Conservation (phyloP, 2,329 filamentous ascomycete species). For the Tetracladium maxilliforme region DNA sequence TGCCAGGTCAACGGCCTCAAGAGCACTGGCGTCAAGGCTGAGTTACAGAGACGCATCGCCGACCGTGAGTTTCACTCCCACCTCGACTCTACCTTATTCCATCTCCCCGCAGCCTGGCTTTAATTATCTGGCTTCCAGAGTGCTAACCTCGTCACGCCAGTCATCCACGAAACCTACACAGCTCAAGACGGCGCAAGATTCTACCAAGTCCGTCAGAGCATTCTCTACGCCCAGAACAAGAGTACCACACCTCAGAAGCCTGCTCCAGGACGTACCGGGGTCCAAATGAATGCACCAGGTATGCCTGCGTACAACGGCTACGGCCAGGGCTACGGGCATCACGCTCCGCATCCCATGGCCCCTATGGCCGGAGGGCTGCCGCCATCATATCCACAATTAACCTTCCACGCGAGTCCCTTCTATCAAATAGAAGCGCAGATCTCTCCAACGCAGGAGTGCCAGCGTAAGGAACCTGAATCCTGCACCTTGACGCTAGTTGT, state of each 20-base stretch:
- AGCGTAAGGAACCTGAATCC: slow-evolving; percentile 43
- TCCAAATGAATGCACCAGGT: too few relatives aligned
- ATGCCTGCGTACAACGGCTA: too few relatives aligned
- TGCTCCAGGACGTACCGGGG: too few relatives aligned
- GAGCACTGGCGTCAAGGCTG: slow-evolving; percentile 73
- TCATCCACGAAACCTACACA: too few relatives aligned
- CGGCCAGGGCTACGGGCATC: too few relatives aligned
- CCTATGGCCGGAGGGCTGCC: neutral
- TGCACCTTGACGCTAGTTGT: too few relatives aligned
- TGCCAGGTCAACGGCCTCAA: slow-evolving; percentile 60
- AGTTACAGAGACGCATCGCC: slow-evolving; percentile 66
- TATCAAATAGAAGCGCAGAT: slow-evolving; percentile 57
- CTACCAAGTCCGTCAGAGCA: too few relatives aligned
- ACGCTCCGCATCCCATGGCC: neutral
- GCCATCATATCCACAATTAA: slow-evolving; percentile 16
- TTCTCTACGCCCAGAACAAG: too few relatives aligned
- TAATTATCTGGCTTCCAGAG: too few relatives aligned
- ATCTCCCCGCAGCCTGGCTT: slow-evolving; percentile 5
- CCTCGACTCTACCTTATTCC: slow-evolving; percentile 5
- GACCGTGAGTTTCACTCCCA: slow-evolving; percentile 44
- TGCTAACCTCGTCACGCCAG: too few relatives aligned
- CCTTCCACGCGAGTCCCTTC: slow-evolving; percentile 72
- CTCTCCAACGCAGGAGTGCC: slow-evolving; percentile 50
- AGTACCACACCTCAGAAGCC: too few relatives aligned
- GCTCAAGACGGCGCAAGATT: too few relatives aligned